A percentile compares a stretch with the other conserved stretches of the same genome.
phyloP scores from a whole-genome alignment of 106 monocot genomes.

The Agapanthus africanus region DNA sequence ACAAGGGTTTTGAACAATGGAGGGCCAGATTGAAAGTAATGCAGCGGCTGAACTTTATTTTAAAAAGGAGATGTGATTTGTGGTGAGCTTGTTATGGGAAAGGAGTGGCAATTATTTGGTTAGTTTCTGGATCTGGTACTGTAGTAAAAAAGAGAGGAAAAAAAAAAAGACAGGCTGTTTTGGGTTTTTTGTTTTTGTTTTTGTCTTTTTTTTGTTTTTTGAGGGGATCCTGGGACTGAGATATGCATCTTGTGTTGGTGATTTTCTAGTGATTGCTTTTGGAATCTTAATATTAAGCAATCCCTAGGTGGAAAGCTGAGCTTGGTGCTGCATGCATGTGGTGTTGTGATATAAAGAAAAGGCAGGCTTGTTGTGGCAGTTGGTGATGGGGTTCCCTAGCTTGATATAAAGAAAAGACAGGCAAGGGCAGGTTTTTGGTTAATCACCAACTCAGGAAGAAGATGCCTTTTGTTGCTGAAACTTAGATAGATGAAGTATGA shows the following conservation, averaged over 20 bases:
- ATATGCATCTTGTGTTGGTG: not conserved
- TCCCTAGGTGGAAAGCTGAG: not conserved
- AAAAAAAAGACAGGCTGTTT: not conserved
- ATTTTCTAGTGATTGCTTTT: not conserved
- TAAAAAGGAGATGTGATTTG: too few species aligned
- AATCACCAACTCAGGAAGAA: slow-evolving; percentile 1
- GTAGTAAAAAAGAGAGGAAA: too few species aligned
- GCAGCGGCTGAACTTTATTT: too few species aligned
- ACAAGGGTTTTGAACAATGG: not conserved
- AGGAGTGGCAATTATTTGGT: not conserved
- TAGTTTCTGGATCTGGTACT: slow-evolving; percentile 7
- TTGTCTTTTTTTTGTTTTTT: too few species aligned
- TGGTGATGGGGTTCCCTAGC: slow-evolving; percentile 1
- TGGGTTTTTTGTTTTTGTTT: too few species aligned
- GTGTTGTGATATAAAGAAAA: not conserved
- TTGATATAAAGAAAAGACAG: not conserved
- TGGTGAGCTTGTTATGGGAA: not conserved
- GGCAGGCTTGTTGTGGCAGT: not conserved
- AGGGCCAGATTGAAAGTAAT: not conserved
- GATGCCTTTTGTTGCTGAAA: not conserved
- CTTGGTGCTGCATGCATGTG: slow-evolving; percentile 1
- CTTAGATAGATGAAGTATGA: not conserved
- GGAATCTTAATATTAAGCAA: not conserved
- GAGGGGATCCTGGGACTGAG: slow-evolving; percentile 3
- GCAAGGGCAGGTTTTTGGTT: not conserved